Base-by-base conservation (phyloP, 305 asterid genomes). In the Ilex paraguariensis region DNA sequence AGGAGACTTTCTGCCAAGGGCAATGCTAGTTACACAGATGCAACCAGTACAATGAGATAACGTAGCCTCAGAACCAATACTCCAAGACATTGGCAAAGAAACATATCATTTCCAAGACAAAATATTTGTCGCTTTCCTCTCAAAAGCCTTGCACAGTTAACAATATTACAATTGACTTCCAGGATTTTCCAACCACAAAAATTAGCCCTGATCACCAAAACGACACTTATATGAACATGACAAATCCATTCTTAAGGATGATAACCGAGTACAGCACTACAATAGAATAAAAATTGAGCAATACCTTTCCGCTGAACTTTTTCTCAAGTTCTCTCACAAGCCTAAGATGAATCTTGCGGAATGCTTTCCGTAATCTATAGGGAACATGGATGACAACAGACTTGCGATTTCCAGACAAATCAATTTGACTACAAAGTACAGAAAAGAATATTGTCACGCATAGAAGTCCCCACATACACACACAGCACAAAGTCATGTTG, bases 301-400 rank as follows among this genome's bases (percentile, higher is more conserved):
- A 48, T 70, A 77, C 82, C 82, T 73, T 77, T 40, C 82, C 79
- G 42, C 82, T 77, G 82, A 77, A 73, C 60, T 77, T 77, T 75
- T 77, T 77, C 76, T 77, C 82, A 62, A 77, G 73, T 71, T 77
- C 82, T 49, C 82, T 73, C 69, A 77, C 82, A 46, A 77, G 82
- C 67, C 79, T 75, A 59, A 63, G 72, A 40, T 77, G 79, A 60
- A 73, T 75, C 72, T 77, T 77, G 48, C 79, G 77, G 67, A 70
- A 77, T 60, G 77, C 79, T 72, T 77, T 77, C 76, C 76, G 70
- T 46, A 77, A 66, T 52, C 82, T 71, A 33, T 70, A 77, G 10
- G 82, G 82, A 42, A 73, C 82, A 77, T 77, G 76, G 72, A 77
- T 70, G 31, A 77, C 82, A 31, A 77, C 82, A 54, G 82, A 77